Conservation (phyloP, 768 basidiomycete species). For the Amanita muscaria region DNA sequence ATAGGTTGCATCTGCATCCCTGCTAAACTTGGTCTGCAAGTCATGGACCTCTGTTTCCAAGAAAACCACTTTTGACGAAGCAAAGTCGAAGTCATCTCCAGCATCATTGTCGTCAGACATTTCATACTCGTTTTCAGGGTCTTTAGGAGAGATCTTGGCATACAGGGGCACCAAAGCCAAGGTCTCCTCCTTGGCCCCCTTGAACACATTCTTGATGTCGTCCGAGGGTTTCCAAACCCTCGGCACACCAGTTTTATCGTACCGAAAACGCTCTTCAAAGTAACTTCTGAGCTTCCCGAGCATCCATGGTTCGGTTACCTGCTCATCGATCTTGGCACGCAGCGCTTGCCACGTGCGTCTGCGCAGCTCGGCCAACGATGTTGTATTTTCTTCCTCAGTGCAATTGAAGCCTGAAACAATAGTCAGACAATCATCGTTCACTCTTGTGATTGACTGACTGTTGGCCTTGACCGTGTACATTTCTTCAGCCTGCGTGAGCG, state of each 20-base stretch:
- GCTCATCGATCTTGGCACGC: constrained; percentile 83
- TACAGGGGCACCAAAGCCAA: constrained; percentile 84
- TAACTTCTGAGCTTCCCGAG: constrained; percentile 75
- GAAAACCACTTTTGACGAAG: constrained; percentile 68
- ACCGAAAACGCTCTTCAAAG: constrained; percentile 95
- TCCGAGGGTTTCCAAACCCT: constrained; percentile 98
- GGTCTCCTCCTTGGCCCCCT: constrained; percentile 88
- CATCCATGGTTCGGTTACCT: constrained; percentile 79
- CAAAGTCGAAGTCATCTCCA: constrained; percentile 76
- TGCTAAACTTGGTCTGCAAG: constrained; percentile 73
- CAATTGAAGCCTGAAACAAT: constrained; percentile 76
- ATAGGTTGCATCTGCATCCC: constrained; percentile 94
- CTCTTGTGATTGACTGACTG: constrained; percentile 41
- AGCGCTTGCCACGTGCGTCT: constrained; percentile 82
- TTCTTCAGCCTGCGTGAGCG: constrained; percentile 63
- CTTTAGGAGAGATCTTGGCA: constrained; percentile 66
- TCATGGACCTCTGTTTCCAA: constrained; percentile 78
- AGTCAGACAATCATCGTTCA: neutral
- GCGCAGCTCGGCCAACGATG: constrained; percentile 60
- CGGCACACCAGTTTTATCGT: constrained; percentile 88
- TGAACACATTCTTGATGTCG: constrained; percentile 92
- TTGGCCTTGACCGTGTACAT: constrained; percentile 84
- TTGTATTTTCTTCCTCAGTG: constrained; percentile 80
- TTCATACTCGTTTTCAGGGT: constrained; percentile 52
- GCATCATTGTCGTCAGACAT: constrained; percentile 42